Evolutionary conservation across 129 eudicot species (phyloP), one percentile per base, ranked within the genome.

Genomic region (Lonicera japonica): DNA sequence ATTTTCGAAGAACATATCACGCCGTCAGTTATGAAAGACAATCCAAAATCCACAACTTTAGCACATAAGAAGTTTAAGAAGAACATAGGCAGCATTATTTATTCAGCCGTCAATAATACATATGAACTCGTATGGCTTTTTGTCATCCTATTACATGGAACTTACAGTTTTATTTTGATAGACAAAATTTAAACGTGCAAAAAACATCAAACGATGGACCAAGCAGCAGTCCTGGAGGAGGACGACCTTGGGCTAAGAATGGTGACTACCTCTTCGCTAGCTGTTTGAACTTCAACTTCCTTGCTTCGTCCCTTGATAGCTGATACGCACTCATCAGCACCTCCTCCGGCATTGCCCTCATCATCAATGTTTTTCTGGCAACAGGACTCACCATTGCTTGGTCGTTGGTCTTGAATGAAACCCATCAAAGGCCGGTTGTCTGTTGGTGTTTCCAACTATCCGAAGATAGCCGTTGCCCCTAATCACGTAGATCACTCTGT

Each of bases 291-390:
- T 80, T 80, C 15, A 84, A 46, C 38, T 60, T 77, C 68, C 70
- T 60, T 3, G 84, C 87, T 0, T 84, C 87, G 21, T 84, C 84
- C 77, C 82, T 68, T 1, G 84, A 65, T n/a, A 81, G 22, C 24
- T 54, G 70, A 41, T 64, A 80, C 0, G 79, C 56, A 1, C 67
- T 77, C 14, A 73, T 46, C 58, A 80, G 41, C 0, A 84, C 86
- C 36, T 80, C 90, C 60, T 69, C 52, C 6, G 85, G 83, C 61
- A 79, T 36, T 0, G 65, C 90, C 52, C 83, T 63, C 56, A 83
- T 58, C 25, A 63, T 68, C 11, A 80, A 76, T 22, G 66, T 65
- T 34, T 52, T 58, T 40, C 86, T 86, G 0, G 78, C 82, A 46
- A 83, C 54, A 0, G 77, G 68, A 68, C 50, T 73, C 17, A 63